These are phyloP conservation scores for Hortaea werneckii DNA, from an alignment of 2,329 filamentous ascomycete species.

Conservation along the genomic window DNA sequence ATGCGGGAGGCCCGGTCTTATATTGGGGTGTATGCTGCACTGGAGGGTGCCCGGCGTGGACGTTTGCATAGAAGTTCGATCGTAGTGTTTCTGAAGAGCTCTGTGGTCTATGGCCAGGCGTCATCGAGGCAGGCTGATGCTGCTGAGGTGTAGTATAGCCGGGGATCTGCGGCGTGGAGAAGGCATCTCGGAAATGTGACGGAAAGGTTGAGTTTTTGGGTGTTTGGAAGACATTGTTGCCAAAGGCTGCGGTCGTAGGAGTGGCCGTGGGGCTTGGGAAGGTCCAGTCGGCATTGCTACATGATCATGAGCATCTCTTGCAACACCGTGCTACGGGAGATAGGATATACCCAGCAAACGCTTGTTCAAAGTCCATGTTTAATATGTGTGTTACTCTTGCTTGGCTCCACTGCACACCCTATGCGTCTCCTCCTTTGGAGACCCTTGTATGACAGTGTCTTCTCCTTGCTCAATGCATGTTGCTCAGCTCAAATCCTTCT, in stretches of 20 bases:
- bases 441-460: background rate
- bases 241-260: constrained; percentile 32
- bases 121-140: constrained; percentile 17
- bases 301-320: constrained; percentile 6
- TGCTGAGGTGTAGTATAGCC: constrained; percentile 27
- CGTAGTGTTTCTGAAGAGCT: constrained; percentile 17
- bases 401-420: background rate
- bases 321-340: constrained; percentile 5
- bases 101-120: constrained; percentile 16
- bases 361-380: constrained; percentile 16
- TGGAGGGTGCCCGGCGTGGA: constrained; percentile 11
- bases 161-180: constrained; percentile 38
- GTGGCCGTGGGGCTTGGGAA: constrained; percentile 42
- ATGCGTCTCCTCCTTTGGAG: background rate
- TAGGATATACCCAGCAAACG: constrained; percentile 13
- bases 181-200: constrained; percentile 41
- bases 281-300: constrained; percentile 31
- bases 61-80: constrained; percentile 17
- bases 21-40: constrained; percentile 10
- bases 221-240: constrained; percentile 33
- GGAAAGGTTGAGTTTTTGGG: constrained; percentile 34
- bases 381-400: background rate
- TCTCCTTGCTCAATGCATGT: background rate
- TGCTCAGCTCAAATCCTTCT: background rate
- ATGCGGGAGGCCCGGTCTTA: constrained; percentile 4